Evolutionary conservation across 192 early-diverging fungal species (phyloP).

Genomic region (Bifiguratus adelaidae): DNA sequence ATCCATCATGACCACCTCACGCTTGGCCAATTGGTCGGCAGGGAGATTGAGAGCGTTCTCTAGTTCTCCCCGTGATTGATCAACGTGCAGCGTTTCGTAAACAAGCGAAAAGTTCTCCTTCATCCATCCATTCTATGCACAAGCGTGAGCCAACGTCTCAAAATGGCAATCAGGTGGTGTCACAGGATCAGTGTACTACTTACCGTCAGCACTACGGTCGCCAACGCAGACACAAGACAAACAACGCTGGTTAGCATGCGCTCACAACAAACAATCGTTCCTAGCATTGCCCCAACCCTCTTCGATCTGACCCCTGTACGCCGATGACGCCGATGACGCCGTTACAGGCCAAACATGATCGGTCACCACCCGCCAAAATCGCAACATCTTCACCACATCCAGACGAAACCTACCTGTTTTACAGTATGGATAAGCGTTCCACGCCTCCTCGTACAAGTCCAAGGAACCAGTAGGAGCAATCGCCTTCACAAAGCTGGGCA

Average conservation of each 20-base stretch:
- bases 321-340: too few species aligned
- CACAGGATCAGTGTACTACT: neutral
- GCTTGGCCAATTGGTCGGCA: constrained; percentile 38
- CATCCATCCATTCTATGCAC: constrained; percentile 54
- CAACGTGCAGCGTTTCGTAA: constrained; percentile 63
- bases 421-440: constrained; percentile 73
- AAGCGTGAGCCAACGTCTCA: neutral
- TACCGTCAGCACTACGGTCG: constrained; percentile 8
- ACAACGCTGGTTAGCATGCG: neutral
- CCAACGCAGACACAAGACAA: too few species aligned
- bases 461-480: constrained; percentile 55
- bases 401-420: constrained; percentile 21
- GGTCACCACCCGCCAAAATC: too few species aligned
- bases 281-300: neutral
- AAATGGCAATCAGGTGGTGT: neutral
- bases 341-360: too few species aligned
- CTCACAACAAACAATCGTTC: neutral
- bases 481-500: constrained; percentile 46
- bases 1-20: constrained; percentile 53
- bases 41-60: constrained; percentile 43
- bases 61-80: constrained; percentile 52
- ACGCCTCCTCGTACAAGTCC: constrained; percentile 68
- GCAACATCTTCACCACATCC: too few species aligned
- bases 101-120: constrained; percentile 59
- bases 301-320: neutral